These are phyloP conservation scores for Syzygium aqueum DNA, from an alignment of 345 rosid genomes.

Conservation along the genomic window DNA sequence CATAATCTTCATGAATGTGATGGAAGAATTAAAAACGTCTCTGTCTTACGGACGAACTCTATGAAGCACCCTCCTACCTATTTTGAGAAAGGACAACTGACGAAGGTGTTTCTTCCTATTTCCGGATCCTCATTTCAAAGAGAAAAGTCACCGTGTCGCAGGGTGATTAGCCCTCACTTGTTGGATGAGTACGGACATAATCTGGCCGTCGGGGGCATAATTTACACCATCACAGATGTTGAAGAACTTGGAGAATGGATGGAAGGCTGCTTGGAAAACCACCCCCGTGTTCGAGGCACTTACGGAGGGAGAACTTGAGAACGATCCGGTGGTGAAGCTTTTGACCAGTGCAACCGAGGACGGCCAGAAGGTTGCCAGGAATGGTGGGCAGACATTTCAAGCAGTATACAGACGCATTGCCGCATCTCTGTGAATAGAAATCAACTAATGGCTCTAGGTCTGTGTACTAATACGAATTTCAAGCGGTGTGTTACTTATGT, in stretches of 20 bases:
- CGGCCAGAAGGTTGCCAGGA: slow-evolving; percentile 44
- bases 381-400: slow-evolving; percentile 26
- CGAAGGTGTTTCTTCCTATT: slow-evolving; percentile 38
- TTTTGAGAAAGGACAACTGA: slow-evolving; percentile 34
- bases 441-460: background rate
- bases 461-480: background rate
- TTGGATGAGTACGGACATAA: slow-evolving; percentile 31
- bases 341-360: slow-evolving; percentile 34
- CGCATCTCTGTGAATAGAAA: background rate
- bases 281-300: slow-evolving; percentile 35
- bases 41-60: slow-evolving; percentile 28
- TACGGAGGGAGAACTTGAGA: slow-evolving; percentile 18
- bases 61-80: slow-evolving; percentile 32
- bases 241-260: slow-evolving; percentile 45
- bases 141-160: slow-evolving; percentile 29
- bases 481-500: background rate
- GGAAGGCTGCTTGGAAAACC: slow-evolving; percentile 28
- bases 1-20: slow-evolving; percentile 1
- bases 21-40: slow-evolving; percentile 10
- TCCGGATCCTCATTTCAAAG: slow-evolving; percentile 40
- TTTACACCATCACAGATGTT: slow-evolving; percentile 37
- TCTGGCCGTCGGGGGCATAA: slow-evolving; percentile 22
- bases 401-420: slow-evolving; percentile 21
- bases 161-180: slow-evolving; percentile 38
- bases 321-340: slow-evolving; percentile 29